Evolutionary conservation across 2,329 filamentous ascomycete genomes (phyloP), one percentile per base, ranked within the genome.

Genomic region (Ascochyta viciae-villosae): DNA sequence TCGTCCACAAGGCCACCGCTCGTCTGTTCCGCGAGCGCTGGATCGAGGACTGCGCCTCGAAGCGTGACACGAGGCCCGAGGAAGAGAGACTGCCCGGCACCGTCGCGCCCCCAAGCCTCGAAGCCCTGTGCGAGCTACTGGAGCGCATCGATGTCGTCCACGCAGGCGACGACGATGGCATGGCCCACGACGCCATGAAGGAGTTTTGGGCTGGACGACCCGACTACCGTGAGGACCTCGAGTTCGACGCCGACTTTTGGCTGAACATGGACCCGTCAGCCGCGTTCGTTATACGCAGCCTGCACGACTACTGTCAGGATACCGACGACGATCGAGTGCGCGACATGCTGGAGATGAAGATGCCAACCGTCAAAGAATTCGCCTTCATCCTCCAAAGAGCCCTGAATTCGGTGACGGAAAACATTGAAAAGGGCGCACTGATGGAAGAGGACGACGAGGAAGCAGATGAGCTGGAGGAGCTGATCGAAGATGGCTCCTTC

Each of bases 201-300:
- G 91, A 92, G 43, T 98, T 99, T 76, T 99, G 95, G 95, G 90
- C 95, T 64, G 91, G 93, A 4, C 87, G 95, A 16, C 90, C 91
- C 3, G 90, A 95, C 72, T 93, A 93, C 68, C 82, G 88, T 47
- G 88, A 93, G 50, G 86, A 84, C 27, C 83, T 92, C 50, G 82
- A 78, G 23, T 92, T 95, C 61, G 85, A 89, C 60, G 87, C 93
- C 65, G 79, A 81, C 15, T 94, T 91, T 76, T 96, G 90, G 89
- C 87, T 92, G 66, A 90, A 89, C 1, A 79, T 95, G 12, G 89
- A 88, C 1, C 89, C 92, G 2, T 93, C 98, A 73, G 90, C 91
- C 0, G 89, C 92, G 0, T 99, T 99, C 70, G 87, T 98, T 69
- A 91, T 89, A 0, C 87, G 95, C 52, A 96, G 90, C 51, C 96